phyloP scores from a whole-genome alignment of 2,329 filamentous ascomycete species.

The Epichloe amarillans region DNA sequence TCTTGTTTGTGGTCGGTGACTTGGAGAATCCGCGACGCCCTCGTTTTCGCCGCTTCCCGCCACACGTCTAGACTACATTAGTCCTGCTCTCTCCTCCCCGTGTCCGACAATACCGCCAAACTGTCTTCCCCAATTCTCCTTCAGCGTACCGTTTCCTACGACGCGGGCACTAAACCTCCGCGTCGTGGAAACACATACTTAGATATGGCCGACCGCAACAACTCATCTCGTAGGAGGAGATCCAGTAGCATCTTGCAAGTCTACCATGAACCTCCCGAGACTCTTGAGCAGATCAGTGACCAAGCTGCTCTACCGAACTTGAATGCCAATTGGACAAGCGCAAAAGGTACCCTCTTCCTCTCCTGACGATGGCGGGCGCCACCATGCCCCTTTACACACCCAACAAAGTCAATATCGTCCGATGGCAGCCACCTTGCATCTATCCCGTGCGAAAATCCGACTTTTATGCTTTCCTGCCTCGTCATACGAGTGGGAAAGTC shows the following conservation, averaged over 20 bases:
- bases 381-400: not conserved
- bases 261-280: constrained; percentile 93
- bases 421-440: not conserved
- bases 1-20: not conserved
- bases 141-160: constrained; percentile 82
- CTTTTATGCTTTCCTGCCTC: not conserved
- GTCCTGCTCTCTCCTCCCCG: constrained; percentile 7
- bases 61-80: not conserved
- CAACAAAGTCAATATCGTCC: not conserved
- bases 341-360: constrained; percentile 61
- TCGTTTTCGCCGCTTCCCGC: constrained; percentile 5
- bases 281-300: constrained; percentile 93
- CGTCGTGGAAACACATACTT: constrained; percentile 47
- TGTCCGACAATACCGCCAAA: constrained; percentile 66
- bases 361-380: not conserved
- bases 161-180: constrained; percentile 61
- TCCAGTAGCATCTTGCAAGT: constrained; percentile 88
- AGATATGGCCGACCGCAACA: constrained; percentile 47
- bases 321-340: constrained; percentile 98
- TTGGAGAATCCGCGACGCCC: constrained; percentile 3
- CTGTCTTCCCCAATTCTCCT: constrained; percentile 84
- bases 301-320: constrained; percentile 89
- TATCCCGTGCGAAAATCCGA: not conserved
- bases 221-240: constrained; percentile 69
- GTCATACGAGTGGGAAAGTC: not conserved